Conservation (phyloP, 2,329 filamentous ascomycete species). For the Sphaerulina populicola region DNA sequence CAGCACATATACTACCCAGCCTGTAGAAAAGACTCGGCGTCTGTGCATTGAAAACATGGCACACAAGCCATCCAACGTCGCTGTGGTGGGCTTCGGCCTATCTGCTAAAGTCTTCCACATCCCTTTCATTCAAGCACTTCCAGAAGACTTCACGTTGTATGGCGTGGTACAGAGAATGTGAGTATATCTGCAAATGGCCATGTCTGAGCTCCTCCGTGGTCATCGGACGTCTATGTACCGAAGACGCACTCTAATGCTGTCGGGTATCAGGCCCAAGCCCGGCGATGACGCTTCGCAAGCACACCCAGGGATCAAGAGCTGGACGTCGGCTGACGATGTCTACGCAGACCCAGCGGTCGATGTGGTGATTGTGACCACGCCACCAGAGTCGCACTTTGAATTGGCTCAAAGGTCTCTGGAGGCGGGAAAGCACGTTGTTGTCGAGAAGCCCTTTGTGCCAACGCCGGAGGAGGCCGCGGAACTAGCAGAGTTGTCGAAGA, state of each 20-base stretch:
- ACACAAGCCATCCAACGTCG: slow-evolving; percentile 44
- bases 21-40: not conserved
- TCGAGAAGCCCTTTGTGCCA: slow-evolving; percentile 77
- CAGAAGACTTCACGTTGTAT: slow-evolving; percentile 56
- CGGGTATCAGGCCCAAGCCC: slow-evolving; percentile 45
- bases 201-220: not conserved
- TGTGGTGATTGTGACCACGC: slow-evolving; percentile 62
- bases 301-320: slow-evolving; percentile 57
- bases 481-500: slow-evolving; percentile 42
- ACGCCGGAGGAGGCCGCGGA: slow-evolving; percentile 58
- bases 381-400: slow-evolving; percentile 61
- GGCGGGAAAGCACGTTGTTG: slow-evolving; percentile 66
- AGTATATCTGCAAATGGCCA: not conserved
- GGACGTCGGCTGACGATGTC: slow-evolving; percentile 54
- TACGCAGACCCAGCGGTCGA: slow-evolving; percentile 59
- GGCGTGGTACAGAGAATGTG: slow-evolving; percentile 65
- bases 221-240: too few species aligned
- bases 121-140: slow-evolving; percentile 60
- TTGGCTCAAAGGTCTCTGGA: slow-evolving; percentile 58
- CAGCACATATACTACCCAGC: not conserved
- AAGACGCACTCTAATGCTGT: not conserved
- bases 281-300: slow-evolving; percentile 61
- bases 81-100: slow-evolving; percentile 53
- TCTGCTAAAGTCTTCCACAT: slow-evolving; percentile 77
- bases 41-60: slow-evolving; percentile 14